These are phyloP conservation scores for Podaxis carcinomalis DNA, from an alignment of 768 basidiomycete genomes.

Conservation along the genomic window DNA sequence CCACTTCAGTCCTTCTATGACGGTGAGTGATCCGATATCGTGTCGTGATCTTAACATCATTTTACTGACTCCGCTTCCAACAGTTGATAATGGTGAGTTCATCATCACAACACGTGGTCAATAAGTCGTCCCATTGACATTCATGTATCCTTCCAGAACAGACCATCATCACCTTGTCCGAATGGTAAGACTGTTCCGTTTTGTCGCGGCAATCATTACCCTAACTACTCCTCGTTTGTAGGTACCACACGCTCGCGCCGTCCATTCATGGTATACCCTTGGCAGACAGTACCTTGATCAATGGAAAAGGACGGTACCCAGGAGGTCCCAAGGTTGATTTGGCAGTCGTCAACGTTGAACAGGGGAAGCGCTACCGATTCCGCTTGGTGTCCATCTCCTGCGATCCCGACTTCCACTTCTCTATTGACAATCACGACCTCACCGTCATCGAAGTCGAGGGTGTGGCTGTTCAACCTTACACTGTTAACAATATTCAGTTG, in stretches of 20 bases:
- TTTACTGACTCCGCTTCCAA: neutral
- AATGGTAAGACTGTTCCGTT: neutral
- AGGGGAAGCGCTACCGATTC: constrained; percentile 40
- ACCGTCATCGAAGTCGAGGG: constrained; percentile 29
- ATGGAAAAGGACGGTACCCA: constrained; percentile 33
- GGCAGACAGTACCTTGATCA: constrained; percentile 35
- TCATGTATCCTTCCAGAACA: neutral
- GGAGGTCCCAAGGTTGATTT: constrained; percentile 29
- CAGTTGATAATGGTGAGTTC: constrained; percentile 29
- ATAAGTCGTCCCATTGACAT: neutral
- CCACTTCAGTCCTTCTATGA: constrained; percentile 25
- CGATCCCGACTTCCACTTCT: constrained; percentile 31
- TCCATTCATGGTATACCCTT: constrained; percentile 15
- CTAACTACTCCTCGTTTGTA: neutral
- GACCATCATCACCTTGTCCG: neutral
- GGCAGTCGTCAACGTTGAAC: constrained; percentile 32
- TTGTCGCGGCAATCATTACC: neutral
- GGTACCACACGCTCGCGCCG: constrained; percentile 25
- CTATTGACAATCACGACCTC: constrained; percentile 27
- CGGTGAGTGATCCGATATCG: constrained; percentile 4
- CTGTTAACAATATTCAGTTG: constrained; percentile 26
- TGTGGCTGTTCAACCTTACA: neutral
- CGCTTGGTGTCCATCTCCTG: constrained; percentile 41
- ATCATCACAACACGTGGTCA: neutral
- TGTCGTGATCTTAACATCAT: neutral